Evolutionary conservation across 768 basidiomycete genomes (phyloP).

Genomic region (Boletus subparvulus): DNA sequence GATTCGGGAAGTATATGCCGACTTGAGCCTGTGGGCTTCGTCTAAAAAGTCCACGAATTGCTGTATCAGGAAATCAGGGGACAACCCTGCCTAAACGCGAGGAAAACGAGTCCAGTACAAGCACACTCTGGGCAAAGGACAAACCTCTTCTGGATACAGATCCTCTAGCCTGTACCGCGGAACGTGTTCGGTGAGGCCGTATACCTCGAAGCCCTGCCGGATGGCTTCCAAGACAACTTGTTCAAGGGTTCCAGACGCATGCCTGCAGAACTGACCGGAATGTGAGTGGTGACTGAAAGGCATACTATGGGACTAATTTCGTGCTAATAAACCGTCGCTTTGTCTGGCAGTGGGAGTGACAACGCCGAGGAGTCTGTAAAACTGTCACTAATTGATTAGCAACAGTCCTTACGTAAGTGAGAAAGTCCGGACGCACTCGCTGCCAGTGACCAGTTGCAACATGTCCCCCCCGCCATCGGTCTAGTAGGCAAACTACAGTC

Average conservation of each 20-base stretch:
- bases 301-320: conserved; percentile 34
- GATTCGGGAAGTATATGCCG: conserved; percentile 60
- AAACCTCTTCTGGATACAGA: conserved; percentile 95
- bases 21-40: conserved; percentile 79
- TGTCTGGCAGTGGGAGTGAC: neutral
- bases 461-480: neutral
- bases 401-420: conserved; percentile 20
- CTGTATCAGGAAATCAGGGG: conserved; percentile 47
- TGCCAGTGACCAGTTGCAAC: neutral
- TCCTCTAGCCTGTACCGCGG: conserved; percentile 82
- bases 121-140: conserved; percentile 9
- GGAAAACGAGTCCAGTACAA: conserved; percentile 14
- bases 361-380: conserved; percentile 3
- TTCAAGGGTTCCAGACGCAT: conserved; percentile 79
- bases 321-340: neutral
- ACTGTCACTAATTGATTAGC: neutral
- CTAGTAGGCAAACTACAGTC: neutral
- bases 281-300: conserved; percentile 86
- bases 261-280: conserved; percentile 91
- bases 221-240: conserved; percentile 83
- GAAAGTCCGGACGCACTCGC: neutral
- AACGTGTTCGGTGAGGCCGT: conserved; percentile 89
- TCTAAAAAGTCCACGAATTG: conserved; percentile 75
- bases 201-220: conserved; percentile 71
- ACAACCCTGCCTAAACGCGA: conserved; percentile 50